Percentiles rank a stretch among this genome's conserved stretches.
These are phyloP conservation scores for Erysimum cheiri DNA, from an alignment of 441 rosid species.

Conservation along the genomic window DNA sequence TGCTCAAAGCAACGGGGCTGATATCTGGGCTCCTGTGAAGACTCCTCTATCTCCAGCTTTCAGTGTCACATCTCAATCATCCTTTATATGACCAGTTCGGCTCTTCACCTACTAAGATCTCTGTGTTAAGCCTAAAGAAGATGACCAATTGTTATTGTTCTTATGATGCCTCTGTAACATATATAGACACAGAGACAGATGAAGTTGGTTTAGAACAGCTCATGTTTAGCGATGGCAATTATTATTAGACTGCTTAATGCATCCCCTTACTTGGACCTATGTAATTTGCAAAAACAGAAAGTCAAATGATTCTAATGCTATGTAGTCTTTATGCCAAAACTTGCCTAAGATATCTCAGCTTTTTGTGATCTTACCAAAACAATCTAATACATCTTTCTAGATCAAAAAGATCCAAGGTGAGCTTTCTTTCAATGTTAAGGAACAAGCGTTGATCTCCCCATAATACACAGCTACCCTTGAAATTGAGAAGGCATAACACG, in stretches of 20 bases:
- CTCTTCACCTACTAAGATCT: slow-evolving; percentile 32
- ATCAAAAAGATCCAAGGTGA: slow-evolving; percentile 5
- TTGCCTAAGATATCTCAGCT: background rate
- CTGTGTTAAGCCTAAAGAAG: slow-evolving; percentile 21
- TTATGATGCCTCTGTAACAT: slow-evolving; percentile 35
- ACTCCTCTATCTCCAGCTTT: slow-evolving; percentile 65
- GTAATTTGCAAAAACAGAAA: slow-evolving; percentile 21
- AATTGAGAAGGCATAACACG: background rate
- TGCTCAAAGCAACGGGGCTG: slow-evolving; percentile 91
- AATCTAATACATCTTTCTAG: background rate
- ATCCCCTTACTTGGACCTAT: slow-evolving; percentile 12
- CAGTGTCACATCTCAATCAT: slow-evolving; percentile 41
- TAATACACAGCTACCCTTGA: background rate
- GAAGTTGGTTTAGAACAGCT: slow-evolving; percentile 28
- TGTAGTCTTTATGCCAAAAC: background rate
- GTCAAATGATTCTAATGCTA: slow-evolving; percentile 22
- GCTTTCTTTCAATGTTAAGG: background rate
- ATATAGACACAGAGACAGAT: slow-evolving; percentile 23
- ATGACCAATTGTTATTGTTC: slow-evolving; percentile 20
- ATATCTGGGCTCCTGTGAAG: slow-evolving; percentile 96
- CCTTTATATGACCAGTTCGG: slow-evolving; percentile 38
- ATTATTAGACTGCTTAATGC: slow-evolving; percentile 28
- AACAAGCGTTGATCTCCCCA: background rate
- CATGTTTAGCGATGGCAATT: background rate
- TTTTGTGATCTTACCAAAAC: no score